Base-by-base conservation (phyloP, 805 yeast genomes). In the Ascoidea rubescens region DNA sequence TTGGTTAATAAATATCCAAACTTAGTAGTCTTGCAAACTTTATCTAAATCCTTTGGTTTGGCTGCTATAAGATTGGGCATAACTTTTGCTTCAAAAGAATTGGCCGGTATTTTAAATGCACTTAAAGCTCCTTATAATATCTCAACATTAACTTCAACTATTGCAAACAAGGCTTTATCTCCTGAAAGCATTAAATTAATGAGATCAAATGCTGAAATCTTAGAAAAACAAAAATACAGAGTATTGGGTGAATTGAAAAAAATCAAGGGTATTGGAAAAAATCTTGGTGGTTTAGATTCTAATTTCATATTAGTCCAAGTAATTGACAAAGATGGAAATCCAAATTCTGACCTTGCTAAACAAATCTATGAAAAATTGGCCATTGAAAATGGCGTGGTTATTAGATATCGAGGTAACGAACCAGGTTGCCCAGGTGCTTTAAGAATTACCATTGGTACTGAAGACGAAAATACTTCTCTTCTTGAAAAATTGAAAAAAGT, bases 121-220 rank as follows among this genome's bases (percentile, higher is more conserved):
- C 83, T 91, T 84, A 93, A 93, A 64, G 96, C 95, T 44, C 99
- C 99, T 2, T 93, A 93, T 68, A 93, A 91, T 65, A 86, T 93
- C 53, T 87, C 96, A 6, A 76, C 88, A 10, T 70, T 85, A 57
- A 81, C 98, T 1, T 73, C 96, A 4, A 76, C 77, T 52, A 70
- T 88, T 47, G 97, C 96, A 0, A 54, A 72, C 31, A 75, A 90
- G 55, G 95, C 97, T 1, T 76, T 91, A 5, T 69, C 75, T 5
- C 61, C 71, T 3, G 74, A 72, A 8, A 83, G 87, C 33, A 63
- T 90, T 49, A 62, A 63, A 5, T 62, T 67, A 30, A 87, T 90
- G 95, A 70, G 77, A 60, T 53, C 60, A 2, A 73, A 71, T 50
- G 84, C 83, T 14, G 63, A 60, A 0, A 62, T 61, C 7, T 78